phyloP scores from a whole-genome alignment of 2,329 filamentous ascomycete genomes.

The Penicillium sp. region DNA sequence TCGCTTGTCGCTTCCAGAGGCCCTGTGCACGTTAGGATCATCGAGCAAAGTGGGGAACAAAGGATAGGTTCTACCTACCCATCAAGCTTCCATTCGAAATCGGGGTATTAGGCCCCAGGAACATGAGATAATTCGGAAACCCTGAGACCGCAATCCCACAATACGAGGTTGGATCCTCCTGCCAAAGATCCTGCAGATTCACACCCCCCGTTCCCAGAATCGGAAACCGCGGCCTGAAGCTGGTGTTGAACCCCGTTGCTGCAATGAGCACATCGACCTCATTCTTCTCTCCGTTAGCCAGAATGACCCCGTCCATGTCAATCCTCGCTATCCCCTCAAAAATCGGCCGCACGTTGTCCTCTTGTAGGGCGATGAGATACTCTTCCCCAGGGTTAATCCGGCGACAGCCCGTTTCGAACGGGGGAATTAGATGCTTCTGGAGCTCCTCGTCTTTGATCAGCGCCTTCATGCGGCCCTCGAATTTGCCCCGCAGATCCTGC shows the following conservation, averaged over 20 bases:
- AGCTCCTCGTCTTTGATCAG: constrained; percentile 30
- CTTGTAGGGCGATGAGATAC: constrained; percentile 64
- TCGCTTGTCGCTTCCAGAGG: no score
- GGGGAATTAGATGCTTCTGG: constrained; percentile 42
- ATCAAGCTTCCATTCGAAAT: no score
- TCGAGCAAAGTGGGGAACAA: no score
- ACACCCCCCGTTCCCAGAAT: constrained; percentile 36
- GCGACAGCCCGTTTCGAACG: constrained; percentile 34
- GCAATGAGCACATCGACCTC: constrained; percentile 41
- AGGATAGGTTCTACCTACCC: no score
- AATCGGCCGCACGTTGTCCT: constrained; percentile 66
- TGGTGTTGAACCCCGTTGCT: constrained; percentile 45
- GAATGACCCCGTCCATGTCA: constrained; percentile 37
- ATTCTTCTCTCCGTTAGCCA: constrained; percentile 39
- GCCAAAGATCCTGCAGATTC: constrained; percentile 34
- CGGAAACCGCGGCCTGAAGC: constrained; percentile 39
- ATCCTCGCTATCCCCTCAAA: constrained; percentile 57
- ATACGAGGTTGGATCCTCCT: constrained; percentile 40
- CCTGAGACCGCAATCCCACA: constrained; percentile 38
- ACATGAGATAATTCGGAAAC: constrained; percentile 42
- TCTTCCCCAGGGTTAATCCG: constrained; percentile 53
- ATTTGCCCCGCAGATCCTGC: no score
- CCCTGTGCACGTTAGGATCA: no score
- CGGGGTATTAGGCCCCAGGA: constrained; percentile 35
- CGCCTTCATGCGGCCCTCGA: no score